phyloP scores from a whole-genome alignment of 1,284 basidiomycete species.

The Pseudomicrostroma phylloplanum region DNA sequence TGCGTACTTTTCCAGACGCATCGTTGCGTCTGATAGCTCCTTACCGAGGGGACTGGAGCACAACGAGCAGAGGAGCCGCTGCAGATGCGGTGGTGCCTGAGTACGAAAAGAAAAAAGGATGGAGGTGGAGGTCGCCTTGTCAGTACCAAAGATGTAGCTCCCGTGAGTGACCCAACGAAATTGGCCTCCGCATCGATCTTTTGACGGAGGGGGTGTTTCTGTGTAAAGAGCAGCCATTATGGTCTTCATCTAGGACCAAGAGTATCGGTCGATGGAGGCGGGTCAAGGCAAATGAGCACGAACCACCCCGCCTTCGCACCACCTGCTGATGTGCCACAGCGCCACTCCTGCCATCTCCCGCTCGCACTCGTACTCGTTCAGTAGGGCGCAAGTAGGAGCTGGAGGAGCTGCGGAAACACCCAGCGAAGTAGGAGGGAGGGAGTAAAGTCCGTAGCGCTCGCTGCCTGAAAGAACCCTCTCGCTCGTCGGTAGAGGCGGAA shows the following conservation, averaged over 20 bases:
- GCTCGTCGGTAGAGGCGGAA: not conserved
- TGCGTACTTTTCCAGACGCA: constrained; percentile 2
- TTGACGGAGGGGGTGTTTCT: constrained; percentile 15
- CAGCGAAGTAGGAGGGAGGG: not conserved
- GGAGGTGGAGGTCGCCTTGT: not conserved
- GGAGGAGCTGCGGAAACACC: not conserved
- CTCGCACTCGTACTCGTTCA: not conserved
- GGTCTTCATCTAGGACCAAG: constrained; percentile 10
- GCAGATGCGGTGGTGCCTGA: too few relatives aligned
- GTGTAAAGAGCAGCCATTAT: constrained; percentile 2
- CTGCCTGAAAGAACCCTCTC: not conserved
- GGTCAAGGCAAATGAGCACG: not conserved
- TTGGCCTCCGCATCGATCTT: constrained; percentile 5
- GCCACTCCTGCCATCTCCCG: not conserved
- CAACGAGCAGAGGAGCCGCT: too few relatives aligned
- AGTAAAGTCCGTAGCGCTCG: not conserved
- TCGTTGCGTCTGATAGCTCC: constrained; percentile 2
- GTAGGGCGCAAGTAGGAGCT: not conserved
- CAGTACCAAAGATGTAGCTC: constrained; percentile 12
- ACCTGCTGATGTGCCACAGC: not conserved
- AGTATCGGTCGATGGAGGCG: constrained; percentile 12
- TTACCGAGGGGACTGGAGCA: too few relatives aligned
- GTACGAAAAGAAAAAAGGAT: not conserved
- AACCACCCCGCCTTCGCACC: not conserved
- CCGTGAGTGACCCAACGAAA: constrained; percentile 16